These are phyloP conservation scores for Colletotrichum sp. DNA, from an alignment of 2,329 filamentous ascomycete genomes.

Conservation along the genomic window DNA sequence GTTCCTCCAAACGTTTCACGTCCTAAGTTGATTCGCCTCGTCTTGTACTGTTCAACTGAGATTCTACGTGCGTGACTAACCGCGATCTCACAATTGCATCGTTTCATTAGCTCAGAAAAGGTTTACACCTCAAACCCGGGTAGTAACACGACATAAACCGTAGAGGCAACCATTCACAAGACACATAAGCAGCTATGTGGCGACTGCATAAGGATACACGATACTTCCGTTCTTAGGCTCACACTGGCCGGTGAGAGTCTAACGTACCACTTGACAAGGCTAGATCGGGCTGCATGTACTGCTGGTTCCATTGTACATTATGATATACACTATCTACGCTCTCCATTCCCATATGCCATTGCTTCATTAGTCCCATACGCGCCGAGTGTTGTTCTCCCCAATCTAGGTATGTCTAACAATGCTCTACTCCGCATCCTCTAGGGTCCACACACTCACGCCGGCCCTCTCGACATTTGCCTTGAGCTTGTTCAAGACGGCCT, in stretches of 20 bases:
- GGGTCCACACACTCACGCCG: conserved; percentile 54
- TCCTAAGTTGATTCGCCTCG: background rate
- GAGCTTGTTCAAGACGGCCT: conserved; percentile 58
- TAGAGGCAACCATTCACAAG: background rate
- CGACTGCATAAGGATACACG: background rate
- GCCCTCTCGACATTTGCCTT: conserved; percentile 52
- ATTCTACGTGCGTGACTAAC: background rate
- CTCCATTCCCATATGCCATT: background rate
- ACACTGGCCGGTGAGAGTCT: background rate
- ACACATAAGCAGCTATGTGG: background rate
- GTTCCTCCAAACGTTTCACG: background rate
- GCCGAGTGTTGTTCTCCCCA: background rate
- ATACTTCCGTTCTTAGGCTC: background rate
- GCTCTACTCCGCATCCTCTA: conserved; percentile 53
- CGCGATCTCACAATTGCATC: background rate
- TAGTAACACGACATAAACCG: background rate
- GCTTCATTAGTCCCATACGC: background rate
- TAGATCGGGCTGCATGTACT: background rate
- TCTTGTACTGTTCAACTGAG: background rate
- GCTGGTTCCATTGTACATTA: conserved; percentile 17
- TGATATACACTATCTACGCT: conserved; percentile 19
- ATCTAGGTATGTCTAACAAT: background rate
- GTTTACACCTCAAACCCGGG: background rate
- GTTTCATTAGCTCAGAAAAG: background rate
- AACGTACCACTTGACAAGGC: background rate